A percentile compares a stretch with the other conserved stretches of the same genome.
Conservation (phyloP, 768 basidiomycete genomes). For the Tulasnella calospora region DNA sequence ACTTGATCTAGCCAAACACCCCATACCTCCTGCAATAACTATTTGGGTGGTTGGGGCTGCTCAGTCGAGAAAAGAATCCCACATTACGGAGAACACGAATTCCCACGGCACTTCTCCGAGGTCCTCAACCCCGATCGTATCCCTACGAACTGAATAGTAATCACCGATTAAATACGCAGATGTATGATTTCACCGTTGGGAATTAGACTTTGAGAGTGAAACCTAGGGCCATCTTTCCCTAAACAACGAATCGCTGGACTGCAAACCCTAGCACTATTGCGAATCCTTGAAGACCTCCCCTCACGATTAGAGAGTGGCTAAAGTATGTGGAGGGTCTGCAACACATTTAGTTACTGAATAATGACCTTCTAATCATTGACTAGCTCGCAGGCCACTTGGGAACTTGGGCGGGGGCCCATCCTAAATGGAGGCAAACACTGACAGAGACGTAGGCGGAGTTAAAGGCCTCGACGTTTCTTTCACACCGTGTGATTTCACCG, state of each 20-base stretch:
- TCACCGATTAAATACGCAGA: background rate
- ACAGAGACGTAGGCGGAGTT: too few relatives aligned
- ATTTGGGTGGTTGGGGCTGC: conserved; percentile 5
- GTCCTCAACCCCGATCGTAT: background rate
- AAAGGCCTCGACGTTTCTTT: too few relatives aligned
- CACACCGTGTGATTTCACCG: too few relatives aligned
- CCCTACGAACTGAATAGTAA: background rate
- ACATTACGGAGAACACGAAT: background rate
- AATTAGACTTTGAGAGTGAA: background rate
- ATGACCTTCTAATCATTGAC: background rate
- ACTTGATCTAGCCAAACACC: background rate
- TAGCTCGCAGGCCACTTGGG: background rate
- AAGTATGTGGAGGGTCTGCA: background rate
- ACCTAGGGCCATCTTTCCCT: too few relatives aligned
- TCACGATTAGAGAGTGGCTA: background rate
- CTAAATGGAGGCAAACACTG: too few relatives aligned
- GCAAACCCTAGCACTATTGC: background rate
- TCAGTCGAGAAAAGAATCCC: background rate
- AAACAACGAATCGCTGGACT: background rate
- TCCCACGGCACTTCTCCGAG: background rate
- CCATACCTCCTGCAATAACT: background rate
- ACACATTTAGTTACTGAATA: background rate
- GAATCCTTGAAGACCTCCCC: background rate
- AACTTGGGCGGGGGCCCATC: background rate
- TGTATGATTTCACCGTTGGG: background rate